A percentile compares a stretch with the other conserved stretches of the same genome.
Evolutionary conservation across 2,329 filamentous ascomycete genomes (phyloP).

Genomic region (Aspergillus neotritici): DNA sequence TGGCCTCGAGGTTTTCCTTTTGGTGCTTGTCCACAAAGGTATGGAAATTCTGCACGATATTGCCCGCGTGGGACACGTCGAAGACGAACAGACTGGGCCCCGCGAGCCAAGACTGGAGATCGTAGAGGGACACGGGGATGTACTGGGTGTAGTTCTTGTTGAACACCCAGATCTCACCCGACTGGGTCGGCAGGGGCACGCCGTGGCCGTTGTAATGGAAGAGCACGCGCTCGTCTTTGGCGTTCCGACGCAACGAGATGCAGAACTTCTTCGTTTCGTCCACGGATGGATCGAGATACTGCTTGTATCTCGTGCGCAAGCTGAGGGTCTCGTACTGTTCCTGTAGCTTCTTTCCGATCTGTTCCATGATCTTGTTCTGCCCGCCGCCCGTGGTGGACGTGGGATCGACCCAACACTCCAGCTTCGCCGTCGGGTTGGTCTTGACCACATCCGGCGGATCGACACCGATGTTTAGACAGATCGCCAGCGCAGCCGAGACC

Average conservation of each 20-base stretch:
- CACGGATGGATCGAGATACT: constrained; percentile 91
- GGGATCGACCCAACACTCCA: constrained; percentile 96
- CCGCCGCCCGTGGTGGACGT: constrained; percentile 69
- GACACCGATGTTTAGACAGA: constrained; percentile 95
- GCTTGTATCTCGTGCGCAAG: constrained; percentile 93
- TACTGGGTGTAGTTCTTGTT: constrained; percentile 99
- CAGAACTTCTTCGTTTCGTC: constrained; percentile 98
- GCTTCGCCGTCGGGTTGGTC: constrained; percentile 84
- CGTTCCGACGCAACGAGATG: constrained; percentile 79
- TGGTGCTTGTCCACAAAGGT: constrained; percentile 93
- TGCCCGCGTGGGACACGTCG: constrained; percentile 93
- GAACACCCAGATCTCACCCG: constrained; percentile 98
- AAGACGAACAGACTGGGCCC: constrained; percentile 95
- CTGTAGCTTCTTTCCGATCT: constrained; percentile 94
- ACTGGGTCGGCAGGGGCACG: constrained; percentile 89
- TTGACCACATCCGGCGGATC: constrained; percentile 96
- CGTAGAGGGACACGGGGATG: constrained; percentile 91
- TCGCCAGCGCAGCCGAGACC: constrained; percentile 85
- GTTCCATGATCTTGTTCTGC: constrained; percentile 75
- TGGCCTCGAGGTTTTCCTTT: constrained; percentile 72
- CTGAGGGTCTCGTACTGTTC: constrained; percentile 94
- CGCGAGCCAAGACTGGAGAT: constrained; percentile 91
- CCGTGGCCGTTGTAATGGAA: constrained; percentile 99
- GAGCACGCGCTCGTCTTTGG: constrained; percentile 92
- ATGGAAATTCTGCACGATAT: constrained; percentile 92